Evolutionary conservation across 1,139 yeast genomes (phyloP), one percentile per base, ranked within the genome.

Genomic region (Magnusiomyces sp.): DNA sequence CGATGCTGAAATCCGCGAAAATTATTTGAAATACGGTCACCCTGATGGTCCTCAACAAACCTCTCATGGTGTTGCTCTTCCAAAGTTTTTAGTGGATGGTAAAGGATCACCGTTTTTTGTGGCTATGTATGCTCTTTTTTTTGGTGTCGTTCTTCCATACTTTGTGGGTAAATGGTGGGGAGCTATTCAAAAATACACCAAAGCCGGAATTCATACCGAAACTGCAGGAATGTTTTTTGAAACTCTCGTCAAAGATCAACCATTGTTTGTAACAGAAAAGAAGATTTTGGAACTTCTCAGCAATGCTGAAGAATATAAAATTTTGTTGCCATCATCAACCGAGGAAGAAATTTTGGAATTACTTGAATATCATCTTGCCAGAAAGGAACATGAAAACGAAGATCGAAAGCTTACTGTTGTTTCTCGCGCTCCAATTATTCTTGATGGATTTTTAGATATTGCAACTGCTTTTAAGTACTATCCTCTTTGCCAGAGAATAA

Each of bases 41-140:
- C 99, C 99, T 5, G 98, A 94, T 69, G 98, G 98, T 40, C 96
- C 95, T 46, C 96, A 88, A 66, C 87, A 87, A 45, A 75, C 85
- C n/a, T 72, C 83, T n/a, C 97, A 88, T 65, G 98, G 98, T 52
- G 89, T 94, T 67, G 99, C 97, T 0, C 71, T 94, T 58, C 99
- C 99, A 40, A 83, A 84, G 64, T 88, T 88, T 68, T 74, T 94
- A 59, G 88, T 94, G 41, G 96, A 88, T 58, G 92, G 95, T 34
- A 75, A 80, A 53, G 83, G 84, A 41, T 83, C 95, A 5, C 79
- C 83, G 1, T 61, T 84, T 42, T 74, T 86, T 58, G 66, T 83
- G 40, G 78, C 83, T 27, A 66, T 78, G 6, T 94, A 94, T 66
- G 80, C 88, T 50, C 58, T 79, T 10, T 68, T 87, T 46, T 80